Evolutionary conservation across 2,329 filamentous ascomycete genomes (phyloP), one percentile per base, ranked within the genome.

Genomic region (Paracorniculantispora psalliotae): DNA sequence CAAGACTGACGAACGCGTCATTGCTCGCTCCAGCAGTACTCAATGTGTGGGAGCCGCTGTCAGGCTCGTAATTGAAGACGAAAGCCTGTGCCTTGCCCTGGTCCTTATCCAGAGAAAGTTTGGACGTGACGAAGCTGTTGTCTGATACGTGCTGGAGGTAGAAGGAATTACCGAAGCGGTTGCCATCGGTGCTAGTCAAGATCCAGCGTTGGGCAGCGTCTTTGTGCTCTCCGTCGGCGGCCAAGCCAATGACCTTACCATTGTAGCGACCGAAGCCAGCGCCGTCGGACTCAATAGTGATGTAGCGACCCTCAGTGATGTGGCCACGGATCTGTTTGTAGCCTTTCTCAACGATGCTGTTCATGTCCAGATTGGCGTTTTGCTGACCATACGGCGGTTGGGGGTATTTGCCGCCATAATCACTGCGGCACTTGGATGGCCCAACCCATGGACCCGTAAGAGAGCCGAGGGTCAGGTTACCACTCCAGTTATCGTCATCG

Each of bases 281-380:
- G 17, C 76, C 76, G 25, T 69, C 67, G 57, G 33, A 60, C 66
- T 81, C 79, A 58, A 83, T 80, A 2, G 77, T 76, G 17, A 83
- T 70, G 63, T 77, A 82, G 28, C 80, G 77, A 21, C 80, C 81
- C 64, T 83, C 81, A 12, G 79, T 82, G 23, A 83, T 68, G 21
- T 74, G 69, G 4, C 81, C 81, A 6, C 80, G 71, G n/a, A 79
- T 73, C 43, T 71, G 66, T 67, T 84, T 83, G 71, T 76, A 81
- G 3, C 81, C 81, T 47, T 80, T 70, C 63, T 83, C 81, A 49
- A 73, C 71, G 4, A 72, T 69, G 17, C 72, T 72, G 4, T 67
- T 66, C 50, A 74, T 72, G 30, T 72, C 65, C 39, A 53, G 37
- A n/a, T 61, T 35, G 15, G 51, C 50, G 19, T 72, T 76, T 56